Percentiles rank a stretch among this genome's conserved stretches.
These are phyloP conservation scores for Wickerhamomyces chambardii DNA, from an alignment of 805 yeast genomes.

Conservation along the genomic window DNA sequence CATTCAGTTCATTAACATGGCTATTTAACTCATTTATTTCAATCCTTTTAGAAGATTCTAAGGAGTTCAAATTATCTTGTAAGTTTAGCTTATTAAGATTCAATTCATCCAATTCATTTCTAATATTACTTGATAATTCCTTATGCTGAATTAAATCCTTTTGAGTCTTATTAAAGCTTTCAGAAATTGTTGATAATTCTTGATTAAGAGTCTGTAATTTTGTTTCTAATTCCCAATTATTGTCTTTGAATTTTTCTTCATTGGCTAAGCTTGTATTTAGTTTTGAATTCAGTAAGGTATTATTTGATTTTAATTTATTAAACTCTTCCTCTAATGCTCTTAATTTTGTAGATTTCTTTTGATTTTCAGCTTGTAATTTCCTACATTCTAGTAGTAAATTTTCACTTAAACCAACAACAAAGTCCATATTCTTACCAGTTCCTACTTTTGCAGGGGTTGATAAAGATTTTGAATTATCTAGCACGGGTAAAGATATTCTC, in stretches of 20 bases:
- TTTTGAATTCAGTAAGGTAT: slow-evolving; percentile 11
- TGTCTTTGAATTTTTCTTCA: slow-evolving; percentile 46
- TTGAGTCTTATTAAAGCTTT: slow-evolving; percentile 29
- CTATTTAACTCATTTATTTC: slow-evolving; percentile 40
- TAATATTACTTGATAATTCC: slow-evolving; percentile 25
- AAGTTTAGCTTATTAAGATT: slow-evolving; percentile 29
- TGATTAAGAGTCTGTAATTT: slow-evolving; percentile 28
- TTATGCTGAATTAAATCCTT: slow-evolving; percentile 30
- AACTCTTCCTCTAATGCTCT: slow-evolving; percentile 34
- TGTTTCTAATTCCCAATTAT: slow-evolving; percentile 58
- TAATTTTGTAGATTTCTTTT: slow-evolving; percentile 32
- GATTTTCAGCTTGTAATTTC: slow-evolving; percentile 57
- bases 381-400: slow-evolving; percentile 64
- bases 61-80: slow-evolving; percentile 26
- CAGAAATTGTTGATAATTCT: slow-evolving; percentile 27
- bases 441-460: slow-evolving; percentile 9
- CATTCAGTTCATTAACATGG: slow-evolving; percentile 52
- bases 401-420: slow-evolving; percentile 68
- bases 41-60: slow-evolving; percentile 24
- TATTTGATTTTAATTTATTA: slow-evolving; percentile 17
- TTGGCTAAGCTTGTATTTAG: slow-evolving; percentile 17
- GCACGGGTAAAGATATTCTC: slow-evolving; percentile 16
- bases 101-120: slow-evolving; percentile 40
- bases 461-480: slow-evolving; percentile 13
- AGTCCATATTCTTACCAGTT: slow-evolving; percentile 54